A percentile compares a stretch with the other conserved stretches of the same genome.
Evolutionary conservation across 352 stramenopile genomes (phyloP).

Genomic region (Pythium coloratum): DNA sequence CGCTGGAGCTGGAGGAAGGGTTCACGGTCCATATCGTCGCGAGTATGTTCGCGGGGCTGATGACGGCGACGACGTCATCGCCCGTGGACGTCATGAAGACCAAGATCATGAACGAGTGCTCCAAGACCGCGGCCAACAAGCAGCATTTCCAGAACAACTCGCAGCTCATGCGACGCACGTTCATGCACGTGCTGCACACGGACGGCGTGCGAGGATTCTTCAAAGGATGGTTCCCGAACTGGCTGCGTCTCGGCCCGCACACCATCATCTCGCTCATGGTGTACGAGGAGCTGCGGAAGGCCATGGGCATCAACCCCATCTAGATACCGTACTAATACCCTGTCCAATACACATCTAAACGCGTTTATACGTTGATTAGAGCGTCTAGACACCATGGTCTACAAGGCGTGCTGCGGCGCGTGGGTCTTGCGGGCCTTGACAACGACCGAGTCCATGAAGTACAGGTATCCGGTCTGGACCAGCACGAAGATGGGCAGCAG

Average conservation of each 20-base stretch:
- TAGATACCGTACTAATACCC: too few relatives aligned
- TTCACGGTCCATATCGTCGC: constrained; percentile 62
- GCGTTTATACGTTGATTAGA: too few relatives aligned
- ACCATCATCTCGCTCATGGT: constrained; percentile 80
- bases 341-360: too few relatives aligned
- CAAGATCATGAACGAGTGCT: constrained; percentile 79
- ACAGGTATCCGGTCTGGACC: constrained; percentile 21
- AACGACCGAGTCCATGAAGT: constrained; percentile 14
- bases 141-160: constrained; percentile 32
- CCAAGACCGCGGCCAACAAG: constrained; percentile 39
- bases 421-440: constrained; percentile 52
- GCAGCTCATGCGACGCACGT: constrained; percentile 52
- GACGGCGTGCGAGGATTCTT: constrained; percentile 71
- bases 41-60: constrained; percentile 75
- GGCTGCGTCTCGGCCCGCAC: constrained; percentile 68
- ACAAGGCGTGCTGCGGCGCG: background rate
- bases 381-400: too few relatives aligned
- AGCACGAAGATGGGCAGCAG: constrained; percentile 30
- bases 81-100: constrained; percentile 86
- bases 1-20: constrained; percentile 47
- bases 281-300: constrained; percentile 63
- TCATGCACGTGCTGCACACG: constrained; percentile 48
- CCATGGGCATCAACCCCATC: constrained; percentile 54
- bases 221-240: constrained; percentile 79
- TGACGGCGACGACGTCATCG: constrained; percentile 63